These are phyloP conservation scores for Crithidia thermophila DNA, from an alignment of 208 protist genomes.

Conservation along the genomic window DNA sequence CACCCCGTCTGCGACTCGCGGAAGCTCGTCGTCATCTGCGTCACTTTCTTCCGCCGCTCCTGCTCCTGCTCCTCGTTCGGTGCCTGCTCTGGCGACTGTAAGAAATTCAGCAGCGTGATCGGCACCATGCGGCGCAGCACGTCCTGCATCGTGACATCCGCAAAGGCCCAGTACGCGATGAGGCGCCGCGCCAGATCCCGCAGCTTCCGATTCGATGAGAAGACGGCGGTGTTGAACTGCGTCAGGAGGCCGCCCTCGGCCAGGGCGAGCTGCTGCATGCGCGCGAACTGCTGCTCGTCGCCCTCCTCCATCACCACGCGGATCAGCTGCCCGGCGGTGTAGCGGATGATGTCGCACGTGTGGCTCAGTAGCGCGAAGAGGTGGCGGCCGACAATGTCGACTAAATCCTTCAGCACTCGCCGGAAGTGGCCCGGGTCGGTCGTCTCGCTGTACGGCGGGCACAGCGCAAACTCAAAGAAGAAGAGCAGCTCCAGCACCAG, in stretches of 20 bases:
- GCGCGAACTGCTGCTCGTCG: constrained; percentile 70
- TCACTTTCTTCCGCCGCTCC: constrained; percentile 50
- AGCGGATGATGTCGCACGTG: constrained; percentile 81
- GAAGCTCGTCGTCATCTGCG: constrained; percentile 57
- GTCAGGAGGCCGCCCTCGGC: constrained; percentile 87
- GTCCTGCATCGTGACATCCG: constrained; percentile 76
- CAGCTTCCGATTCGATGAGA: constrained; percentile 55
- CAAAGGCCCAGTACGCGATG: constrained; percentile 86
- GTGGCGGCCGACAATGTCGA: constrained; percentile 64
- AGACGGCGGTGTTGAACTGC: constrained; percentile 87
- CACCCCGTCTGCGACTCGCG: constrained; percentile 73
- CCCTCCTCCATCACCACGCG: constrained; percentile 93
- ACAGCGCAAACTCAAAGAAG: constrained; percentile 92
- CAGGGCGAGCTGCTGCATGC: constrained; percentile 86
- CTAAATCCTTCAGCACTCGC: constrained; percentile 63
- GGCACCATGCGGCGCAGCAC: constrained; percentile 91
- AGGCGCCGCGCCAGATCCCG: constrained; percentile 87
- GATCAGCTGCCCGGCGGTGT: constrained; percentile 89
- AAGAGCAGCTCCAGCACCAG: constrained; percentile 83
- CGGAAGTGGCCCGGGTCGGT: constrained; percentile 80
- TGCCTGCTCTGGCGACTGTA: constrained; percentile 77
- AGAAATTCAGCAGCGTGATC: constrained; percentile 75
- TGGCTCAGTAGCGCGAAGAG: constrained; percentile 83
- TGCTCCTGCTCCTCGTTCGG: constrained; percentile 61
- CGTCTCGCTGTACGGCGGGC: constrained; percentile 89